Conservation (phyloP, 2,329 filamentous ascomycete species). For the Nectriaceae sp. region DNA sequence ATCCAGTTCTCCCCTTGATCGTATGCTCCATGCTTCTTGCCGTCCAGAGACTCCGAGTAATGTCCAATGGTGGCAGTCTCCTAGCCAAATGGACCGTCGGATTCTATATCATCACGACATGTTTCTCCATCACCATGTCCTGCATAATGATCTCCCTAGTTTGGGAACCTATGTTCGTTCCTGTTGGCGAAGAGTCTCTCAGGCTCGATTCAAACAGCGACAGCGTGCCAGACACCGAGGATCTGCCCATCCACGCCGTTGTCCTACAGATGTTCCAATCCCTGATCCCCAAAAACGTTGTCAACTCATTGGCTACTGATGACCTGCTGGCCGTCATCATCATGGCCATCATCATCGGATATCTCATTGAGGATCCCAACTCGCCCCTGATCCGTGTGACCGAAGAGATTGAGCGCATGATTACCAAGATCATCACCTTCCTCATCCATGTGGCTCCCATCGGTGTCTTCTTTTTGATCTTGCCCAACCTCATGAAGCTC, state of each 20-base stretch:
- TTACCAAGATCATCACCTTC: conserved; percentile 47
- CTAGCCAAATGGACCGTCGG: conserved; percentile 51
- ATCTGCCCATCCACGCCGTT: conserved; percentile 42
- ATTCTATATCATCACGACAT: conserved; percentile 52
- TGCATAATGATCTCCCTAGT: conserved; percentile 48
- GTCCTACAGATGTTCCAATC: conserved; percentile 51
- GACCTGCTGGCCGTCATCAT: conserved; percentile 50
- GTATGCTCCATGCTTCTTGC: too few relatives aligned
- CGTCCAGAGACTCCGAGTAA: too few relatives aligned
- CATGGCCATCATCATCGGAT: conserved; percentile 47
- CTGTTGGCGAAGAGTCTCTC: conserved; percentile 36
- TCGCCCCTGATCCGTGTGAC: conserved; percentile 44
- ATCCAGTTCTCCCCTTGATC: too few relatives aligned
- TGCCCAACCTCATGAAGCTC: conserved; percentile 52
- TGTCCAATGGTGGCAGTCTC: too few relatives aligned
- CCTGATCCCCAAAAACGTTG: conserved; percentile 50
- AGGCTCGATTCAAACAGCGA: conserved; percentile 13
- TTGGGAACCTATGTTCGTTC: conserved; percentile 48
- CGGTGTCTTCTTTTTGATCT: conserved; percentile 55
- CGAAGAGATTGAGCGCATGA: conserved; percentile 49
- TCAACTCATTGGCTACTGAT: conserved; percentile 48
- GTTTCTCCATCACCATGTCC: conserved; percentile 49
- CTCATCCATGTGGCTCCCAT: conserved; percentile 52
- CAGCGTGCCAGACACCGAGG: conserved; percentile 25
- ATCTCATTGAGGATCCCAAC: conserved; percentile 39